A percentile compares a stretch with the other conserved stretches of the same genome.
Conservation (phyloP, 176 grass and related monocot genomes). For the Oryza australiensis region DNA sequence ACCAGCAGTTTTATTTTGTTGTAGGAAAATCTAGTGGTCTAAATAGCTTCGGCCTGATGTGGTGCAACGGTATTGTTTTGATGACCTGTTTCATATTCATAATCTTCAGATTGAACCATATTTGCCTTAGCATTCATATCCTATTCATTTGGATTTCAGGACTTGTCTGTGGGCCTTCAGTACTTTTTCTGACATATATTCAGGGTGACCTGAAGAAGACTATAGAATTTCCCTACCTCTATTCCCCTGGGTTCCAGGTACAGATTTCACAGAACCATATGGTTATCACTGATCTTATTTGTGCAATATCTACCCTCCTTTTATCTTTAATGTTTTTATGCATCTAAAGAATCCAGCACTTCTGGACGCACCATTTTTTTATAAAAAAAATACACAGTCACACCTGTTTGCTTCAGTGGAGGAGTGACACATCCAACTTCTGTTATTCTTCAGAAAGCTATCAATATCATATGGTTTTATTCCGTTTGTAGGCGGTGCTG, state of each 20-base stretch:
- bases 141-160: slow-evolving; percentile 57
- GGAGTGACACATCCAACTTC: slow-evolving; percentile 4
- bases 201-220: slow-evolving; percentile 73
- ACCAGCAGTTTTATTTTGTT: slow-evolving; percentile 27
- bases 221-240: slow-evolving; percentile 85
- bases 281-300: slow-evolving; percentile 5
- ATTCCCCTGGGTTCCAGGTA: slow-evolving; percentile 87
- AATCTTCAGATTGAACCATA: slow-evolving; percentile 15
- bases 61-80: slow-evolving; percentile 92
- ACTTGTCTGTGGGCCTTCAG: slow-evolving; percentile 84
- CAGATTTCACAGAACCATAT: neutral
- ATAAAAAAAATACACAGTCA: neutral
- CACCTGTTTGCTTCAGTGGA: neutral
- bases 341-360: slow-evolving; percentile 17
- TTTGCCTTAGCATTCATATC: slow-evolving; percentile 15
- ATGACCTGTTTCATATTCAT: slow-evolving; percentile 17
- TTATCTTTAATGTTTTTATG: neutral
- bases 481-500: slow-evolving; percentile 70
- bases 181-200: slow-evolving; percentile 88
- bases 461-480: neutral
- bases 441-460: neutral
- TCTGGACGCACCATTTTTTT: neutral
- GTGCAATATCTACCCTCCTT: neutral
- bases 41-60: slow-evolving; percentile 99
- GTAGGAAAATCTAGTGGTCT: slow-evolving; percentile 91